These are phyloP conservation scores for Chrysosporium keratinophilum DNA, from an alignment of 2,329 filamentous ascomycete species.

Conservation along the genomic window DNA sequence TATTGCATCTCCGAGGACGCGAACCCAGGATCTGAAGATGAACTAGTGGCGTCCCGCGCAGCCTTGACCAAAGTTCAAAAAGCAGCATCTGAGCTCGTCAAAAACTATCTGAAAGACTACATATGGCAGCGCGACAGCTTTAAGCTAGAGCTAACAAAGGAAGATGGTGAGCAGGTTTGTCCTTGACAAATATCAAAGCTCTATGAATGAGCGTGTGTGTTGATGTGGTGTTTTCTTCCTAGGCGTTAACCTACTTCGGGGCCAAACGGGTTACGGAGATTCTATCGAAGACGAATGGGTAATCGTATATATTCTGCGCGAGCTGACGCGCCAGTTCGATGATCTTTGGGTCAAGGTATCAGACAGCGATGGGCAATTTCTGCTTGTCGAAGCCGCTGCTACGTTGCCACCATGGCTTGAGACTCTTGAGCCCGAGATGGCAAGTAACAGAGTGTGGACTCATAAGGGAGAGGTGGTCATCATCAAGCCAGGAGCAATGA, in stretches of 20 bases:
- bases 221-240: neutral
- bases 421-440: conserved; percentile 85
- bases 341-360: conserved; percentile 71
- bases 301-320: conserved; percentile 76
- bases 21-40: conserved; percentile 45
- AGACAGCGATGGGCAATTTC: conserved; percentile 88
- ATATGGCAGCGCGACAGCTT: conserved; percentile 92
- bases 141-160: conserved; percentile 50
- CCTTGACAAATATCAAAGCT: conserved; percentile 9
- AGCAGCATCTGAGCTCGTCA: conserved; percentile 53
- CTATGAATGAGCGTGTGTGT: neutral
- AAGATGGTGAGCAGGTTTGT: conserved; percentile 46
- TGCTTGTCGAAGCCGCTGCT: conserved; percentile 86
- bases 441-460: conserved; percentile 78
- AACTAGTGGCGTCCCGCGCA: conserved; percentile 39
- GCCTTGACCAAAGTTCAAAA: conserved; percentile 63
- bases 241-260: conserved; percentile 54
- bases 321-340: conserved; percentile 62
- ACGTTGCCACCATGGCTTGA: conserved; percentile 81
- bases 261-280: conserved; percentile 79
- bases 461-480: conserved; percentile 64
- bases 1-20: conserved; percentile 56
- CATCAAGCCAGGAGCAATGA: conserved; percentile 45
- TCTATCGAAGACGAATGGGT: conserved; percentile 97
- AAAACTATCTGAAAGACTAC: conserved; percentile 63